phyloP scores from a whole-genome alignment of 2,329 filamentous ascomycete genomes.

The Phaeosphaeria sp. region DNA sequence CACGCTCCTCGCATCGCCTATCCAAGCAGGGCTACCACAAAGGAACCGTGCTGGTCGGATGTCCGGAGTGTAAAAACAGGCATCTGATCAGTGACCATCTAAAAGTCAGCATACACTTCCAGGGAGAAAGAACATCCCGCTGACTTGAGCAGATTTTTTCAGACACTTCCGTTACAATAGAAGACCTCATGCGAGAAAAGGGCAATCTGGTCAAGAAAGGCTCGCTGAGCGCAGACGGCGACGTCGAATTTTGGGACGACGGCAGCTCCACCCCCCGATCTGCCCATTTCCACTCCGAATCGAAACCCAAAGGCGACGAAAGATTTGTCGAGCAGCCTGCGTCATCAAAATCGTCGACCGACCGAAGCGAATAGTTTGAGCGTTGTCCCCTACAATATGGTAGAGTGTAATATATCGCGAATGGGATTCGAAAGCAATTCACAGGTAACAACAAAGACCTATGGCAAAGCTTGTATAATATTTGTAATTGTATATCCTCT shows the following conservation, averaged over 20 bases:
- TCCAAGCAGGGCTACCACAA: conserved; percentile 95
- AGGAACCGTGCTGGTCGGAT: conserved; percentile 87
- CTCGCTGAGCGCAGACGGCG: conserved; percentile 75
- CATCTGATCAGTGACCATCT: conserved; percentile 94
- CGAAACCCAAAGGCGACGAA: conserved; percentile 31
- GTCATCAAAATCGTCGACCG: conserved; percentile 17
- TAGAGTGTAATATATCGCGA: conserved; percentile 4
- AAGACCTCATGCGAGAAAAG: conserved; percentile 78
- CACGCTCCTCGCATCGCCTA: conserved; percentile 81
- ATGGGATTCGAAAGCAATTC: too few relatives aligned
- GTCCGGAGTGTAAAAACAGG: conserved; percentile 82
- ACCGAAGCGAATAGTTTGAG: conserved; percentile 4
- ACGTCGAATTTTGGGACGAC: conserved; percentile 92
- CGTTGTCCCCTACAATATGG: conserved; percentile 11
- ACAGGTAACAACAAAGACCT: too few relatives aligned
- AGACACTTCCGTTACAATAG: conserved; percentile 71
- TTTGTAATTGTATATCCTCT: too few relatives aligned
- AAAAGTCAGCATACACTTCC: conserved; percentile 52
- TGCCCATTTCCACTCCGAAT: conserved; percentile 40
- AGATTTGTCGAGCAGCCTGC: conserved; percentile 26
- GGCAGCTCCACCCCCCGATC: conserved; percentile 53
- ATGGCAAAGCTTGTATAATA: too few relatives aligned
- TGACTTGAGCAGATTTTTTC: conserved; percentile 67
- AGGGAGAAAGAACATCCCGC: background rate
- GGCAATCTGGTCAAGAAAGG: conserved; percentile 77